Conservation (phyloP, 352 stramenopile genomes). For the Phytophthora multivora region DNA sequence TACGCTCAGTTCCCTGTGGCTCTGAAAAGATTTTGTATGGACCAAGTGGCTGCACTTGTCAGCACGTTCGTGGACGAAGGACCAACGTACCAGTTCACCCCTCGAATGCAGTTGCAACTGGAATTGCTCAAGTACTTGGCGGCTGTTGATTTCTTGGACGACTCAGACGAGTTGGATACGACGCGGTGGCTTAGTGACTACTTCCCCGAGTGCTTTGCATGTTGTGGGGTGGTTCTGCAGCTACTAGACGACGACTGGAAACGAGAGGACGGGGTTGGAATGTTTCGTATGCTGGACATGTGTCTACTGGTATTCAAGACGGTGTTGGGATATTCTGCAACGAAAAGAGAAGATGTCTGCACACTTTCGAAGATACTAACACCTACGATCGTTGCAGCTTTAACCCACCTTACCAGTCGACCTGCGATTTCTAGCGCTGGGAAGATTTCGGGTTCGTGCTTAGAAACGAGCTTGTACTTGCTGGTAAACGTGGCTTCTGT, state of each 20-base stretch:
- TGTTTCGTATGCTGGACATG: conserved; percentile 26
- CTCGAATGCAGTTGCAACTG: conserved; percentile 10
- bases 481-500: conserved; percentile 9
- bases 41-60: conserved; percentile 16
- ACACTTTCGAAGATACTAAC: conserved; percentile 10
- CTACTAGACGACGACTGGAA: conserved; percentile 1
- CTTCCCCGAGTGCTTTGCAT: conserved; percentile 20
- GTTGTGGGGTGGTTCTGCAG: conserved; percentile 17
- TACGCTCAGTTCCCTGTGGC: conserved; percentile 1
- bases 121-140: conserved; percentile 12
- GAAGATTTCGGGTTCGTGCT: background rate
- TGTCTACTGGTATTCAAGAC: conserved; percentile 21
- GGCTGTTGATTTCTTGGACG: conserved; percentile 4
- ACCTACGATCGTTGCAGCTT: background rate
- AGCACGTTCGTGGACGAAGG: conserved; percentile 11
- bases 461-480: conserved; percentile 20
- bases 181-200: conserved; percentile 8
- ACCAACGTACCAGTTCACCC: conserved; percentile 7
- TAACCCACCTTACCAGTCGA: conserved; percentile 8
- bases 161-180: conserved; percentile 5
- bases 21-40: conserved; percentile 8
- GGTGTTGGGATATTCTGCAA: conserved; percentile 19
- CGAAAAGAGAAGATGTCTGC: conserved; percentile 6
- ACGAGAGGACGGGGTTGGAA: background rate
- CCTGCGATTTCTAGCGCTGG: background rate